phyloP scores from a whole-genome alignment of 2,329 filamentous ascomycete species.

The Hymenoscyphus linearis region DNA sequence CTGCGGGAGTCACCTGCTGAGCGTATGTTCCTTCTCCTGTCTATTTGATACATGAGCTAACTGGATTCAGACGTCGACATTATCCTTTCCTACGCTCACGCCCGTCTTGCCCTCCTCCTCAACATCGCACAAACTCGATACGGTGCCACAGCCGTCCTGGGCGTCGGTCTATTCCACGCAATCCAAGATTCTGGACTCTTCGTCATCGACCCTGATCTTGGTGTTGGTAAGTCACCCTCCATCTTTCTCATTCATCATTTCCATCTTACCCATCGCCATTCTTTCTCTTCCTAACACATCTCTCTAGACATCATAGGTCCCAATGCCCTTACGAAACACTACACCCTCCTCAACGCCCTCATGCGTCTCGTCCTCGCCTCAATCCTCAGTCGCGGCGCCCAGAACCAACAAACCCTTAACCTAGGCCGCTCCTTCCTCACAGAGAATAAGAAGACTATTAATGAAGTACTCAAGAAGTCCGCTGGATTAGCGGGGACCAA shows the following conservation, averaged over 20 bases:
- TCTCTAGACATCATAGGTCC: constrained; percentile 27
- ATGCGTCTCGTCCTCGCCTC: constrained; percentile 78
- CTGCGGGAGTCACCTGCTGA: constrained; percentile 52
- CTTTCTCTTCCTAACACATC: too few relatives aligned
- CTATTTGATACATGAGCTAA: constrained; percentile 11
- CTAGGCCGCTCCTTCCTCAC: constrained; percentile 76
- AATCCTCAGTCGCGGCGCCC: constrained; percentile 72
- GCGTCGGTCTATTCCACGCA: constrained; percentile 79
- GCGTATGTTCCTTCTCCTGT: constrained; percentile 40
- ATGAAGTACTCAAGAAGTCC: constrained; percentile 85
- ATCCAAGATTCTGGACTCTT: constrained; percentile 83
- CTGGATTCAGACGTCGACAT: constrained; percentile 32
- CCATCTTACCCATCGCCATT: neutral
- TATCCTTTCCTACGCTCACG: constrained; percentile 48
- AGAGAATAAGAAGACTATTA: constrained; percentile 77
- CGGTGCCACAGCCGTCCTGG: constrained; percentile 84
- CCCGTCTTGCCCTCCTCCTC: constrained; percentile 75
- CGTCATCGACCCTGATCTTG: constrained; percentile 84
- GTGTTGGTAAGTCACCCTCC: constrained; percentile 50
- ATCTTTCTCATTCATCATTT: constrained; percentile 7
- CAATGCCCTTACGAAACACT: constrained; percentile 39
- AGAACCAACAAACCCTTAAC: constrained; percentile 67
- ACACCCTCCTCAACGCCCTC: constrained; percentile 73
- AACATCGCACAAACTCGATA: constrained; percentile 76
- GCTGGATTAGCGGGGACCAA: constrained; percentile 63